phyloP scores from a whole-genome alignment of 2,329 filamentous ascomycete genomes.

The Cylindrodendrum hubeiense region DNA sequence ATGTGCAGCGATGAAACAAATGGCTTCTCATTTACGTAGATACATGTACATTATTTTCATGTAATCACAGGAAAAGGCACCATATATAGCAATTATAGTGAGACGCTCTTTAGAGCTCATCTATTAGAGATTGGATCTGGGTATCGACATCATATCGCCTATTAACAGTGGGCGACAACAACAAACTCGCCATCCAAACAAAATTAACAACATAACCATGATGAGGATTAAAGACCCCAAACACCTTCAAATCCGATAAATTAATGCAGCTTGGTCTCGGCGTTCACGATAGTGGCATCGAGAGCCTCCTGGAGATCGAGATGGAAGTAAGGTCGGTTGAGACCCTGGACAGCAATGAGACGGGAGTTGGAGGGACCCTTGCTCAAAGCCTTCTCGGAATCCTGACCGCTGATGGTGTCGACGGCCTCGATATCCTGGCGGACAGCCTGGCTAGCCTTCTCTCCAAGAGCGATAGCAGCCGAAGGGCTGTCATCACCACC shows the following conservation, averaged over 20 bases:
- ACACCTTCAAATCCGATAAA: neutral
- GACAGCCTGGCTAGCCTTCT: conserved; percentile 55
- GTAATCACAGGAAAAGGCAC: neutral
- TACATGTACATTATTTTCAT: neutral
- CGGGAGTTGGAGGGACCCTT: conserved; percentile 45
- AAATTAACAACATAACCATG: conserved; percentile 11
- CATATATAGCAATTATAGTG: neutral
- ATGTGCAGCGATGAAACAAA: no score
- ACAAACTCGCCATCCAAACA: conserved; percentile 10
- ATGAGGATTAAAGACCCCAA: neutral
- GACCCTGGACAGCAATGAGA: conserved; percentile 56
- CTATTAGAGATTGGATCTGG: conserved; percentile 16
- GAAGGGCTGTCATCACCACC: conserved; percentile 76
- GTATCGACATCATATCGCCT: conserved; percentile 25
- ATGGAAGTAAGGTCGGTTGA: conserved; percentile 66
- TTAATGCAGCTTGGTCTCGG: conserved; percentile 46
- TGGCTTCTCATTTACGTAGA: no score
- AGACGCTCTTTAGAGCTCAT: conserved; percentile 3
- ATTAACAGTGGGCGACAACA: conserved; percentile 8
- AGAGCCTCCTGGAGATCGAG: conserved; percentile 63
- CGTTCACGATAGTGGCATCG: conserved; percentile 56
- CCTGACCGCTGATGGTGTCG: conserved; percentile 37
- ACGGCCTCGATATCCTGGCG: conserved; percentile 47
- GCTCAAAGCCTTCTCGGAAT: conserved; percentile 45
- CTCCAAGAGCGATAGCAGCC: conserved; percentile 69